Evolutionary conservation across 2,329 filamentous ascomycete species (phyloP).

Genomic region (Phialophora verrucosa): DNA sequence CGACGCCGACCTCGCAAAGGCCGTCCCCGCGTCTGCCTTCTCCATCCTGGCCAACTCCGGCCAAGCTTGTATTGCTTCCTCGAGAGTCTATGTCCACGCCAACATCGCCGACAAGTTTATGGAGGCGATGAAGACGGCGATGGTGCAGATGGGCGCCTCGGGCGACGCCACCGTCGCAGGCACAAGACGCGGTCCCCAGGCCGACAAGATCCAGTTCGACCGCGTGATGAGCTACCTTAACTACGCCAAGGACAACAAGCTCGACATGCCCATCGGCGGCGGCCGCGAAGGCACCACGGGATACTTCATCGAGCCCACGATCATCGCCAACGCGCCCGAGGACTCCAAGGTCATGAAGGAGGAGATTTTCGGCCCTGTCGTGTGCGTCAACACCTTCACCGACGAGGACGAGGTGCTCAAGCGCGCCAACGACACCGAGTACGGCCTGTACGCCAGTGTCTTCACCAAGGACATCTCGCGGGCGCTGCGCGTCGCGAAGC

Average conservation of each 20-base stretch:
- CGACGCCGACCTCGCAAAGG: constrained; percentile 46
- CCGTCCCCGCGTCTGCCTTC: constrained; percentile 55
- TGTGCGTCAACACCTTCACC: constrained; percentile 67
- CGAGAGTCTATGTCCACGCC: constrained; percentile 64
- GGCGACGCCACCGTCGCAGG: constrained; percentile 49
- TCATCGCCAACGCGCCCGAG: constrained; percentile 64
- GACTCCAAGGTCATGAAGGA: constrained; percentile 62
- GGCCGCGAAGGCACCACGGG: constrained; percentile 53
- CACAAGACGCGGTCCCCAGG: constrained; percentile 65
- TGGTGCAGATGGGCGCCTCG: constrained; percentile 39
- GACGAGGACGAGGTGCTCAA: constrained; percentile 66
- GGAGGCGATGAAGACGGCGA: constrained; percentile 55
- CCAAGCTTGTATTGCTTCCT: constrained; percentile 61
- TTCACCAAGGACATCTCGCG: constrained; percentile 61
- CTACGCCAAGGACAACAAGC: constrained; percentile 61
- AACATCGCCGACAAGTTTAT: constrained; percentile 58
- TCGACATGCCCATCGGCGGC: constrained; percentile 60
- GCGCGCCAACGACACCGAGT: constrained; percentile 60
- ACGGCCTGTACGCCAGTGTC: constrained; percentile 63
- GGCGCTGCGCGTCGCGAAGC: constrained; percentile 59
- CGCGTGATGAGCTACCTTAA: constrained; percentile 62
- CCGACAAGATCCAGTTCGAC: constrained; percentile 70
- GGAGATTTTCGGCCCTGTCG: constrained; percentile 68
- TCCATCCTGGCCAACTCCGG: constrained; percentile 66
- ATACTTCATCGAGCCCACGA: constrained; percentile 65